Conservation (phyloP, 2,329 filamentous ascomycete species). For the Stenocarpella maydis region DNA sequence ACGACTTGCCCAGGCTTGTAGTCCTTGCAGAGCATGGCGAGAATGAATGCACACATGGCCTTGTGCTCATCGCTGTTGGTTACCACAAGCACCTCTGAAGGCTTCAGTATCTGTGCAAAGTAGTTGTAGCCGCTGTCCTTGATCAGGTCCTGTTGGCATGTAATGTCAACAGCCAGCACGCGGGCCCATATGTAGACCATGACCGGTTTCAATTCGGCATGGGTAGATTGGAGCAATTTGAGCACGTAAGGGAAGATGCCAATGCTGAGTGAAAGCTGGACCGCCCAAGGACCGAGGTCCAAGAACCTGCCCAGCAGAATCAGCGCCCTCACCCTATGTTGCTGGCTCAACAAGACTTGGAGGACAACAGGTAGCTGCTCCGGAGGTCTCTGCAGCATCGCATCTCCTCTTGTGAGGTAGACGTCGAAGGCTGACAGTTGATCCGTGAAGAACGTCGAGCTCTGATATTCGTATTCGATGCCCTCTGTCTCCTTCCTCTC, state of each 20-base stretch:
- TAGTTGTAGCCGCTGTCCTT: constrained; percentile 98
- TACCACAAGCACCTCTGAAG: constrained; percentile 82
- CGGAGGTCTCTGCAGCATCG: constrained; percentile 84
- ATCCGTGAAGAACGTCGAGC: constrained; percentile 96
- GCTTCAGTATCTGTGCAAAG: constrained; percentile 91
- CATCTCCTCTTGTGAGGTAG: constrained; percentile 83
- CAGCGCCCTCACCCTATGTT: constrained; percentile 88
- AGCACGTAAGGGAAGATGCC: constrained; percentile 99
- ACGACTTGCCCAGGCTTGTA: constrained; percentile 92
- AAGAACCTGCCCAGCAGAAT: constrained; percentile 93
- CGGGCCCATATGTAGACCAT: constrained; percentile 99
- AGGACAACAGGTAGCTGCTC: constrained; percentile 96
- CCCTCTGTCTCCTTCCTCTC: constrained; percentile 79
- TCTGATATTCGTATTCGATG: constrained; percentile 88
- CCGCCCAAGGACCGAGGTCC: constrained; percentile 96
- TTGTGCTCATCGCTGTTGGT: constrained; percentile 93
- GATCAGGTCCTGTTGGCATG: constrained; percentile 90
- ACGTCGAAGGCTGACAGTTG: constrained; percentile 97
- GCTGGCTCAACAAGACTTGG: constrained; percentile 94
- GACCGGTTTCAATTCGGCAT: constrained; percentile 92
- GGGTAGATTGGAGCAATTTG: constrained; percentile 94
- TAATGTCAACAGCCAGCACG: constrained; percentile 92
- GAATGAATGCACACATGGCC: constrained; percentile 96
- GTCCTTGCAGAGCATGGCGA: constrained; percentile 95
- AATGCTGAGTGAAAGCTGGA: constrained; percentile 96